Evolutionary conservation across 192 early-diverging fungal species (phyloP), one percentile per base, ranked within the genome.

Genomic region (Coemansia sp.): DNA sequence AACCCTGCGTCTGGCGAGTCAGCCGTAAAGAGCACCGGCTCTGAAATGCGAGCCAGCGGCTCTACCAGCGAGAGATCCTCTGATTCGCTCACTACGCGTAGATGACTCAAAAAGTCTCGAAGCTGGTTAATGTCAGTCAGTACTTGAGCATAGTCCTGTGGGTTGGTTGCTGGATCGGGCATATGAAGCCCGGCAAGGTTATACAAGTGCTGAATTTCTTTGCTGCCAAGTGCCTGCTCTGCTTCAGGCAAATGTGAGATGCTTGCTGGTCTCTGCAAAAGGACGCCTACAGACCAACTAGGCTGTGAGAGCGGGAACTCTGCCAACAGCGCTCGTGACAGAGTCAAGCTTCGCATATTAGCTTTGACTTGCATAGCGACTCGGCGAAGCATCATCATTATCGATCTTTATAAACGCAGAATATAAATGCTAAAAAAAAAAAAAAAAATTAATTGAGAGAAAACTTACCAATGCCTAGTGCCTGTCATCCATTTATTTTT

Each of bases 21-120:
- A 19, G 39, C 40, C 6, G 79, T 67, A 52, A 81, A 81, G 9
- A 30, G 23, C 11, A 81, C 32, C 9, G 74, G 70, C 57, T 81
- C 74, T 14, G 64, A 47, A 47, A 81, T 81, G 3, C 79, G 64
- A 13, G 70, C 62, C 42, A 81, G 58, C 0, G 78, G 78, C 47
- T 70, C 52, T 6, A 76, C 71, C 2, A 61, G 32, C 19, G 58
- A 57, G 13, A 81, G 38, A 26, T 76, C 64, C 39, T 67, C 78
- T 8, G 70, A 67, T 42, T 57, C 38, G 28, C 49, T 60, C 17
- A 70, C 74, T 1, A 52, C 62, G 21, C 64, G 67, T 3, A 81
- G 67, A 26, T 81, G 78, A 46, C 78, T 70, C 39, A 81, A 43
- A 47, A 81, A 75, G 68, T 76, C 68, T 32, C 74, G 67, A 16